Base-by-base conservation (phyloP, 495 filamentous ascomycete genomes). In the Trypethelium eluteriae region DNA sequence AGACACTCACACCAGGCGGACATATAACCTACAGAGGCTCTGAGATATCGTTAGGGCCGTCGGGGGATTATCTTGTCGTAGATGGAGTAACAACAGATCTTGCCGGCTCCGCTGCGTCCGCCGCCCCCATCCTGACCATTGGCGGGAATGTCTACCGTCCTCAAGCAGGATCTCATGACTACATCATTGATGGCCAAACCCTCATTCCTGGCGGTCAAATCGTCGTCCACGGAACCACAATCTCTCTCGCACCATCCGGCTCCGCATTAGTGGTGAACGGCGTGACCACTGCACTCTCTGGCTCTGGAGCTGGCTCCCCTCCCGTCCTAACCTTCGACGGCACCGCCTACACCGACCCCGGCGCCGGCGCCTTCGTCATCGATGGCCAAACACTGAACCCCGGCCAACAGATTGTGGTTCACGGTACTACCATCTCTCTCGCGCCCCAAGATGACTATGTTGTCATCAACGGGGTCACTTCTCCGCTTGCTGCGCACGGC, bases 111-210 rank as follows among this genome's bases (percentile, higher is more conserved):
- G 62, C 63, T 14, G 49, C 36, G 14, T 59, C 69, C 35, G 67
- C 68, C 64, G n/a, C 72, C 66, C 76, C 74, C 11, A 38, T 69
- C 12, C 63, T 78, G 7, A 76, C 74, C 4, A 69, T 76, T 41
- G 74, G 72, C 34, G 68, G 69, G 44, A 62, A 47, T 38, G 70
- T 67, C 7, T 78, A 71, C 70, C 73, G 69, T 9, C 70, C 75
- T 14, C 64, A 71, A n/a, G 56, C 72, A 25, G 71, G 69, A 62
- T 49, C 66, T 7, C 73, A 74, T 10, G 67, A 70, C 2, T 78
- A 75, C 63, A 35, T 72, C 0, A 76, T 78, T 64, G 70, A 65
- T 34, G 72, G 73, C 57, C 62, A 73, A 14, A 70, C 66, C 1
- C 68, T 78, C 12, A 76, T 70, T 5, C 74, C 76, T 38, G 75